Evolutionary conservation across 305 asterid genomes (phyloP), one percentile per base, ranked within the genome.

Genomic region (Caryopteris hybrid): DNA sequence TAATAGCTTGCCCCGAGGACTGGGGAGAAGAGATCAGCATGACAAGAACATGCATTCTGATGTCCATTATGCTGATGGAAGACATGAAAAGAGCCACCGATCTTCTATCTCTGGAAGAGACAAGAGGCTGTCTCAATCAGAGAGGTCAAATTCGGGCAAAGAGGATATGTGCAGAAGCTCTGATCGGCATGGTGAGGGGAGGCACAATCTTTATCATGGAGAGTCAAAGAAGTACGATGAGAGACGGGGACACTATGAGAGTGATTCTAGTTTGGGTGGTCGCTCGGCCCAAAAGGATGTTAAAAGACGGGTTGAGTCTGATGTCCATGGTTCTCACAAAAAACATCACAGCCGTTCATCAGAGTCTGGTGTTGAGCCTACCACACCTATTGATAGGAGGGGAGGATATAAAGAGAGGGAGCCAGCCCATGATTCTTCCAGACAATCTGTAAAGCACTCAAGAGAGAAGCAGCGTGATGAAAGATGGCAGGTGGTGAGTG

Each of bases 261-360:
- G 85, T 62, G 88, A 84, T 56, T 76, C 86, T 55, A 83, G 84
- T 66, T 61, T 76, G 77, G 82, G 71, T 61, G 80, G 18, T 78
- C 80, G 75, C 67, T 72, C 74, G 5, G 52, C 76, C 46, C 76
- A 71, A 54, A 85, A 76, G 27, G 84, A 53, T 22, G 66, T 38
- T 55, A 73, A 58, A 55, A 69, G 81, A 75, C 74, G 80, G 66
- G 46, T 33, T 14, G 70, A 68, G 25, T 56, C 57, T 23, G 86
- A 76, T 62, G 76, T 21, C 34, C 65, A 67, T 41, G 78, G 60
- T 27, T 76, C 80, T 66, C 65, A 71, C 65, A 58, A 64, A 22
- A 74, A 62, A 39, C 58, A 61, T 46, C 72, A 38, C 29, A 29
- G 61, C 50, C 61, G 42, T 23, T 18, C 8, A 6, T 36, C 68